Percentiles rank a stretch among this genome's conserved stretches.
phyloP scores from a whole-genome alignment of 2,329 filamentous ascomycete species.

The Coleophoma eucalyptorum region DNA sequence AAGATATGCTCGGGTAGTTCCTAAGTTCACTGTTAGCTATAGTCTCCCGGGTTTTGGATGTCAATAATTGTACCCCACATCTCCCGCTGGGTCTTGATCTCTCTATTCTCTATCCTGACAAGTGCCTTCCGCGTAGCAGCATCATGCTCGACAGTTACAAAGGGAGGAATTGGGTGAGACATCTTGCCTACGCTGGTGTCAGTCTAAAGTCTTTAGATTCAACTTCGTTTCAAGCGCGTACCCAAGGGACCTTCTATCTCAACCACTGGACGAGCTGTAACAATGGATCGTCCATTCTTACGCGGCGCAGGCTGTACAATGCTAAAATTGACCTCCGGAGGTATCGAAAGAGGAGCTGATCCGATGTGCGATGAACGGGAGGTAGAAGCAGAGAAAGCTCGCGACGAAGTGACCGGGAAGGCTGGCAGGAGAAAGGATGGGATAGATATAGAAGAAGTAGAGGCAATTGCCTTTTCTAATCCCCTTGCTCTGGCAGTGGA shows the following conservation, averaged over 20 bases:
- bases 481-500: conserved; percentile 58
- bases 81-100: conserved; percentile 72
- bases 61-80: conserved; percentile 77
- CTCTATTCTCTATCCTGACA: conserved; percentile 66
- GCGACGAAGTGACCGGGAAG: conserved; percentile 47
- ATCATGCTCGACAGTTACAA: conserved; percentile 69
- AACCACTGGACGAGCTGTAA: conserved; percentile 60
- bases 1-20: conserved; percentile 85
- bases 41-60: not conserved
- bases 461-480: conserved; percentile 51
- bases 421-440: conserved; percentile 72
- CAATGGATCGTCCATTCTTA: conserved; percentile 33
- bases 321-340: conserved; percentile 76
- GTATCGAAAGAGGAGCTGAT: conserved; percentile 73
- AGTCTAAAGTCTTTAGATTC: conserved; percentile 6
- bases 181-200: conserved; percentile 56
- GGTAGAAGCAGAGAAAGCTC: conserved; percentile 70
- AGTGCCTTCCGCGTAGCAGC: conserved; percentile 56
- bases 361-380: conserved; percentile 78
- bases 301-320: conserved; percentile 52
- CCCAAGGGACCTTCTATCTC: conserved; percentile 79
- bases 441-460: conserved; percentile 47
- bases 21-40: conserved; percentile 41
- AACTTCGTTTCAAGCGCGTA: conserved; percentile 30
- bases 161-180: conserved; percentile 74